phyloP scores from a whole-genome alignment of 805 yeast species.

The Saccharomycopsis synnaedendra region DNA sequence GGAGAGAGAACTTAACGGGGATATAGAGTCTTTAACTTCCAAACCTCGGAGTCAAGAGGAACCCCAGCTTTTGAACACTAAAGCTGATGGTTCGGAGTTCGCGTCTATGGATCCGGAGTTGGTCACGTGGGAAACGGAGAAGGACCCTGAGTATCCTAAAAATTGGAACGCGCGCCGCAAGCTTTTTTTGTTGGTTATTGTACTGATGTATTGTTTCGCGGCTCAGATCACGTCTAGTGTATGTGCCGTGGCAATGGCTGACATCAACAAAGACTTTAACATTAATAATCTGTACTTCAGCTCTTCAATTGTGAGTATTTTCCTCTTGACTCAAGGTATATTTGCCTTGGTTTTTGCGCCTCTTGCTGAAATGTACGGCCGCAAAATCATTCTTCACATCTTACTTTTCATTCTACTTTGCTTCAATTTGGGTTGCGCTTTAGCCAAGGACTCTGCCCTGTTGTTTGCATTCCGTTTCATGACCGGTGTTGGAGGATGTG shows the following conservation, averaged over 20 bases:
- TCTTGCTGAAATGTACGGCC: conserved; percentile 53
- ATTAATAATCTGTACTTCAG: conserved; percentile 32
- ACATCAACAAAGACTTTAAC: conserved; percentile 33
- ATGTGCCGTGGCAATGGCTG: conserved; percentile 46
- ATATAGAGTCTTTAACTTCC: neutral
- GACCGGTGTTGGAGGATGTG: conserved; percentile 56
- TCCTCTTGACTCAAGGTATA: conserved; percentile 59
- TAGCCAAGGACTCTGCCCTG: conserved; percentile 42
- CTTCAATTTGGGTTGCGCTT: conserved; percentile 51
- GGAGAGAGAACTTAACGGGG: no score
- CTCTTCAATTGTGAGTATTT: conserved; percentile 48
- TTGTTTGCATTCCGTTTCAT: conserved; percentile 47
- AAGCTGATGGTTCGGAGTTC: conserved; percentile 41
- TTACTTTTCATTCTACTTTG: conserved; percentile 37
- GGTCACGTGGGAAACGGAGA: conserved; percentile 56
- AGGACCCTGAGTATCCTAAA: conserved; percentile 53
- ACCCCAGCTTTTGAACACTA: conserved; percentile 21
- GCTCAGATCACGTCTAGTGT: conserved; percentile 56
- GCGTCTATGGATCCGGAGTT: conserved; percentile 48
- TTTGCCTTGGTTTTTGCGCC: conserved; percentile 62
- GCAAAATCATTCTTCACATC: conserved; percentile 41
- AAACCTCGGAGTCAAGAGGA: neutral
- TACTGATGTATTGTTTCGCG: conserved; percentile 42
- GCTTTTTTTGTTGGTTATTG: conserved; percentile 33
- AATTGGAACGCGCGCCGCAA: conserved; percentile 42